Percentiles rank a stretch among this genome's conserved stretches.
Evolutionary conservation across 345 rosid genomes (phyloP).

Genomic region (Eucalyptus virginea): DNA sequence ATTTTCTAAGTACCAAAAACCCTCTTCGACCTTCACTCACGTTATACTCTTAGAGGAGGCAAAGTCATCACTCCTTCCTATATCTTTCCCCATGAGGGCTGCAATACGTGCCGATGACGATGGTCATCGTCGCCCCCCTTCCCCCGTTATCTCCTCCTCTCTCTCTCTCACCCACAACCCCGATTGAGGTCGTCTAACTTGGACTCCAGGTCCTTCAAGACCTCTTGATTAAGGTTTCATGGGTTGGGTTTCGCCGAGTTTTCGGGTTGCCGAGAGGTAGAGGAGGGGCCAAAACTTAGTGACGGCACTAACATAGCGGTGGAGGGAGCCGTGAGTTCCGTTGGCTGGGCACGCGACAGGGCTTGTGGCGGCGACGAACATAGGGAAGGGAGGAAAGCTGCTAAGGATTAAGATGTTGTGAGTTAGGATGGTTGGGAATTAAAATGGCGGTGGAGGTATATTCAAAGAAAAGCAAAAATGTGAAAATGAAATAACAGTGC

Average conservation of each 20-base stretch:
- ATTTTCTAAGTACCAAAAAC: background rate
- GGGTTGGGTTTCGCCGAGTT: background rate
- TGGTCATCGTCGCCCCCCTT: background rate
- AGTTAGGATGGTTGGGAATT: background rate
- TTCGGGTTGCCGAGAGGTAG: background rate
- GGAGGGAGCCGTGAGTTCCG: background rate
- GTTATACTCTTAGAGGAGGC: accelerated
- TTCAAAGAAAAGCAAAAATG: background rate
- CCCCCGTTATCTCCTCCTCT: background rate
- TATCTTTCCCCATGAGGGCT: background rate
- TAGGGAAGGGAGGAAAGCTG: background rate
- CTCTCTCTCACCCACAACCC: background rate
- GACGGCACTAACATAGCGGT: background rate
- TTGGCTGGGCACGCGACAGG: background rate
- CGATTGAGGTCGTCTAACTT: background rate
- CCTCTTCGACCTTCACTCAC: background rate
- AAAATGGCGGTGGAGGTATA: background rate
- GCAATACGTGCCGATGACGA: background rate
- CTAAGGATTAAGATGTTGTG: background rate
- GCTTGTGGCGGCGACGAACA: background rate
- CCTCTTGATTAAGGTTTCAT: background rate
- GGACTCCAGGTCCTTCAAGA: background rate
- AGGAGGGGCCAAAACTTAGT: background rate
- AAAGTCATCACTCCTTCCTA: background rate
- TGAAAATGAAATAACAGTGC: background rate